These are phyloP conservation scores for Aureobasidium sp. DNA, from an alignment of 2,329 filamentous ascomycete genomes.

Conservation along the genomic window DNA sequence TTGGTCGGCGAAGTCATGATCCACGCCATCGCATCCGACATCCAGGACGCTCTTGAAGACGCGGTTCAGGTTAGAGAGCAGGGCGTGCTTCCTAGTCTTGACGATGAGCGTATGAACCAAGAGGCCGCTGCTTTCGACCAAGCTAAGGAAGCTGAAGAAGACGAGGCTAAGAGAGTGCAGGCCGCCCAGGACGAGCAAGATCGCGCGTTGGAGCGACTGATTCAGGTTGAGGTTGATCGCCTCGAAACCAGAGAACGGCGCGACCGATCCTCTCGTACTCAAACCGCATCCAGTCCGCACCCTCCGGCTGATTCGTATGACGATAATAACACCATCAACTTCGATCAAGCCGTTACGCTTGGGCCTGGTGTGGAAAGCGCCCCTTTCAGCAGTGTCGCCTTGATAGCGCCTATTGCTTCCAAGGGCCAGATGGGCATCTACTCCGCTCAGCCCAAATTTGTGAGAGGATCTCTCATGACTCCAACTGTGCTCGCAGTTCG, in stretches of 20 bases:
- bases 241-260: conserved; percentile 42
- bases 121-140: conserved; percentile 60
- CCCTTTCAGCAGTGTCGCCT: conserved; percentile 10
- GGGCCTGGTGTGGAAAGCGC: conserved; percentile 16
- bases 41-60: conserved; percentile 70
- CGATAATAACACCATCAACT: conserved; percentile 1
- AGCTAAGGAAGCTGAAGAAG: conserved; percentile 38
- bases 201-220: conserved; percentile 58
- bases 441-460: background rate
- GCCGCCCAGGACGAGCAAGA: conserved; percentile 53
- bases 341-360: conserved; percentile 24
- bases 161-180: conserved; percentile 30
- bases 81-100: conserved; percentile 70
- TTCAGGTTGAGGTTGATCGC: conserved; percentile 62
- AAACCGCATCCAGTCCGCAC: background rate
- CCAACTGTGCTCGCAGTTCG: conserved; percentile 9
- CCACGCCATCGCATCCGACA: conserved; percentile 49
- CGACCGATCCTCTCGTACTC: background rate
- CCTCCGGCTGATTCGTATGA: background rate
- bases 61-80: conserved; percentile 69
- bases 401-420: background rate
- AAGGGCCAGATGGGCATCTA: conserved; percentile 2
- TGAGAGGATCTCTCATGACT: background rate
- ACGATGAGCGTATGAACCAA: conserved; percentile 78
- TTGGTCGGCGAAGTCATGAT: conserved; percentile 57